Base-by-base conservation (phyloP, 2,329 filamentous ascomycete genomes). In the Aspergillus caelatus region DNA sequence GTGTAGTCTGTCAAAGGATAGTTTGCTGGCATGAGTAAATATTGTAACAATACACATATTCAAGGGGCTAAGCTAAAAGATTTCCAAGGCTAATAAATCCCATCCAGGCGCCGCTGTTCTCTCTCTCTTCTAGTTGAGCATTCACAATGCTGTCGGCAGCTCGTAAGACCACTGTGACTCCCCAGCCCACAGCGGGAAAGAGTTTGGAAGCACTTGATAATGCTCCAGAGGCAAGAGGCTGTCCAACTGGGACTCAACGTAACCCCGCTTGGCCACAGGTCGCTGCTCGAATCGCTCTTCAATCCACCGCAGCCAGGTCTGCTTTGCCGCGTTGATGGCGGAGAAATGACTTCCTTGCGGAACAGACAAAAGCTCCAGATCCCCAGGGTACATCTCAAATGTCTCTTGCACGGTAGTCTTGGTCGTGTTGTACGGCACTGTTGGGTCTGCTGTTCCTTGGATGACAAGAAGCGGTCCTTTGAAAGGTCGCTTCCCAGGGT, bases 291-390 rank as follows among this genome's bases (percentile, higher is more conserved):
- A 68, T 23, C 65, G 64, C 52, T 65, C 62, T 43, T 68, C 66
- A 26, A 68, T 67, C 66, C 66, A 68, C 34, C 46, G 62, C 60
- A 68, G 26, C 64, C 62, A 68, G n/a, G 19, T 65, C 23, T 65
- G 64, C 36, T 57, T 63, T 16, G 64, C 62, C 21, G 65, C 64
- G 26, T 61, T 62, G n/a, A 68, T 63, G 16, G 58, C 57, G 26
- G 58, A 26, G 52, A 68, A 68, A 58, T 68, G 66, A 5, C 61
- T 63, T 14, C 57, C 62, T n/a, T 54, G n/a, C 1, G 57, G 16
- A 5, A 68, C 52, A 30, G 41, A 23, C 43, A 67, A 36, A 56
- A 67, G 43, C 39, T 68, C 66, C 10, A 68, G 11, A 39, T 65
- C 61, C 28, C 57, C 62, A 1, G 55, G 56, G 30, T 61, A 61